phyloP scores from a whole-genome alignment of 176 grass and related monocot genomes.

The Themeda triandra region DNA sequence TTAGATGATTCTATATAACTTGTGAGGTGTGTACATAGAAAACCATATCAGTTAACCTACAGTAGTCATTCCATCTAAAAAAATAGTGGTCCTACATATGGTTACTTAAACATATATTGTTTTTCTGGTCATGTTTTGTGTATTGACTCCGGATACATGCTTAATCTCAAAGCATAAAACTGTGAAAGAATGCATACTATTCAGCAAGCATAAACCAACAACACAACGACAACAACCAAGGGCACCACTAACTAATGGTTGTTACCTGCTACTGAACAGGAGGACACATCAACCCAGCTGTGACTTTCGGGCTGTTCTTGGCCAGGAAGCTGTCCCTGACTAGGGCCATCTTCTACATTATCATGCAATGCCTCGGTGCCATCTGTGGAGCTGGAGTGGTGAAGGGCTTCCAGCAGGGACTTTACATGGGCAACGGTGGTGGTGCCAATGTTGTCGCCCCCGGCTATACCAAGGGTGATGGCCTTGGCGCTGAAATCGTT shows the following conservation, averaged over 20 bases:
- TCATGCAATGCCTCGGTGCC: slow-evolving; percentile 90
- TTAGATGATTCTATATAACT: background rate
- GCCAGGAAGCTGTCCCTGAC: slow-evolving; percentile 84
- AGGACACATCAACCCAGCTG: slow-evolving; percentile 91
- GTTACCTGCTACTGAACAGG: slow-evolving; percentile 37
- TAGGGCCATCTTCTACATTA: slow-evolving; percentile 81
- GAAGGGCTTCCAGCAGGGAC: slow-evolving; percentile 82
- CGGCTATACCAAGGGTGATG: slow-evolving; percentile 79
- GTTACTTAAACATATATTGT: background rate
- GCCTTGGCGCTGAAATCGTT: slow-evolving; percentile 82
- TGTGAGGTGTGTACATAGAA: background rate
- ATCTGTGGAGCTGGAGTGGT: slow-evolving; percentile 86
- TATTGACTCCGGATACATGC: background rate
- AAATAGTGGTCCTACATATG: background rate
- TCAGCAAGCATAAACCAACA: background rate
- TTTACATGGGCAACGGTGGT: slow-evolving; percentile 76
- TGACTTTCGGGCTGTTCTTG: slow-evolving; percentile 86
- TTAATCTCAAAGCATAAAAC: background rate
- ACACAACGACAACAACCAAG: background rate
- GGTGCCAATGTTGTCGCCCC: slow-evolving; percentile 62
- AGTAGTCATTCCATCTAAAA: background rate
- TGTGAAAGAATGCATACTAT: background rate
- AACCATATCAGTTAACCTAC: background rate
- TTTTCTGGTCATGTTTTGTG: background rate
- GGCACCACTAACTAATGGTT: slow-evolving; percentile 29